Percentiles rank a stretch among this genome's conserved stretches.
phyloP scores from a whole-genome alignment of 2,329 filamentous ascomycete species.

The Bipolaris oryzae region DNA sequence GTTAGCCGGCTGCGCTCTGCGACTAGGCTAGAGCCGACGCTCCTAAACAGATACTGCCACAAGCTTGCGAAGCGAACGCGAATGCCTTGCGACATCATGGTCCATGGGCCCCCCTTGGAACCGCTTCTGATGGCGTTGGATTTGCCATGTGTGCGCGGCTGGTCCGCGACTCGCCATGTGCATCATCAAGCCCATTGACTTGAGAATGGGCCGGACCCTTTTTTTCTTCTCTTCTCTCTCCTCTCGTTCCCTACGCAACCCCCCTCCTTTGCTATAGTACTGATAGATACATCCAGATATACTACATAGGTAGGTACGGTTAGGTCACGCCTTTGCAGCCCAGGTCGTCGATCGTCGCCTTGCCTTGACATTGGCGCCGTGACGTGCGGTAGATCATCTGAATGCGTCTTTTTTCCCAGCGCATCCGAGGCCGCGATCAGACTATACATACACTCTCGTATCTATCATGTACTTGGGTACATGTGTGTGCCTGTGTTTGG shows the following conservation, averaged over 20 bases:
- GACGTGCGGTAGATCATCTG: conserved; percentile 22
- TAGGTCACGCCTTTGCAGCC: conserved; percentile 18
- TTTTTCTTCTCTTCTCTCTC: not conserved
- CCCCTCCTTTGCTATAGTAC: too few species aligned
- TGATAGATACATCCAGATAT: too few species aligned
- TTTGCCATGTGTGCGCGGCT: conserved; percentile 3
- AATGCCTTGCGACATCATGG: conserved; percentile 21
- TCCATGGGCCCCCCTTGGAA: not conserved
- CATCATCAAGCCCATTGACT: conserved; percentile 6
- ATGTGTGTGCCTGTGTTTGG: too few species aligned
- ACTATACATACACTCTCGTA: too few species aligned
- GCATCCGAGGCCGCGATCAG: conserved; percentile 31
- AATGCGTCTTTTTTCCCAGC: conserved; percentile 20
- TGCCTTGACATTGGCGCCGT: conserved; percentile 19
- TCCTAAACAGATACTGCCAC: conserved; percentile 33
- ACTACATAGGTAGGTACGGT: conserved; percentile 8
- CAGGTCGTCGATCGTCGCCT: conserved; percentile 20
- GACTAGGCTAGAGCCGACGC: conserved; percentile 38
- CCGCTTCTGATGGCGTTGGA: conserved; percentile 4
- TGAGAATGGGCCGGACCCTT: conserved; percentile 11
- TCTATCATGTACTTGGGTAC: too few species aligned
- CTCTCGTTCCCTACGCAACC: too few species aligned
- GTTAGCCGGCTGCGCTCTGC: conserved; percentile 33
- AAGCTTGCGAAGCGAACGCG: conserved; percentile 27
- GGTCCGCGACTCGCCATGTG: conserved; percentile 12